A percentile compares a stretch with the other conserved stretches of the same genome.
These are phyloP conservation scores for Berkeleyomyces basicola DNA, from an alignment of 2,329 filamentous ascomycete species.

Conservation along the genomic window DNA sequence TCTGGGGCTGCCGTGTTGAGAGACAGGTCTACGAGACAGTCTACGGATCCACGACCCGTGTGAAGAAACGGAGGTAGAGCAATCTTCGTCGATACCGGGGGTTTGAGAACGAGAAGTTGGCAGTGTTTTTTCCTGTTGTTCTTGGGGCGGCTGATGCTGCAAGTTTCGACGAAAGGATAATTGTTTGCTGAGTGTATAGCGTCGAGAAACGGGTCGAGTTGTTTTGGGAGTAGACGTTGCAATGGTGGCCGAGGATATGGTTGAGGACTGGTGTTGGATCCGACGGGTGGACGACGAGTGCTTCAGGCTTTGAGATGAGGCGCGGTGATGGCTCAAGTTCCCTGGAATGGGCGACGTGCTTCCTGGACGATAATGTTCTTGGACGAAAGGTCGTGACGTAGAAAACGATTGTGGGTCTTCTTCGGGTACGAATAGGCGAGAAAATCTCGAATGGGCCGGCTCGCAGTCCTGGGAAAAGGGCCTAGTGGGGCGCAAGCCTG, in stretches of 20 bases:
- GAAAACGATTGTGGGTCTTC: background rate
- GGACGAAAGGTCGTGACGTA: background rate
- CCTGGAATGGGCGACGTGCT: background rate
- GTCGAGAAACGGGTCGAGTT: constrained; percentile 17
- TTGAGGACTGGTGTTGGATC: constrained; percentile 14
- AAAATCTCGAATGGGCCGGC: constrained; percentile 5
- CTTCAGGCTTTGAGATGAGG: constrained; percentile 8
- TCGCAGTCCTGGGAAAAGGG: constrained; percentile 12
- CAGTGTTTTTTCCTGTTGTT: constrained; percentile 14
- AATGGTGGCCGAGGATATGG: constrained; percentile 14
- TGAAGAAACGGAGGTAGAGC: constrained; percentile 42
- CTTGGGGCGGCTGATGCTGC: background rate
- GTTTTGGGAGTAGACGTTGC: constrained; percentile 11
- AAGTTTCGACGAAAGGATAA: constrained; percentile 10
- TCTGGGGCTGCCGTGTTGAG: constrained; percentile 44
- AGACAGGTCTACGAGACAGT: constrained; percentile 47
- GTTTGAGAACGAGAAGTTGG: constrained; percentile 11
- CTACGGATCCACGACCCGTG: constrained; percentile 54
- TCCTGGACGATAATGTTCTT: background rate
- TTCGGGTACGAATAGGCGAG: constrained; percentile 4
- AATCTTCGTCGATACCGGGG: constrained; percentile 24
- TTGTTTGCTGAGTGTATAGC: constrained; percentile 10
- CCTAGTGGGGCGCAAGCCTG: constrained; percentile 2
- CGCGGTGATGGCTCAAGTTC: constrained; percentile 1
- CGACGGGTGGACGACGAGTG: constrained; percentile 9